These are phyloP conservation scores for Kodamaea sp. DNA, from an alignment of 1,139 yeast species.

Conservation along the genomic window DNA sequence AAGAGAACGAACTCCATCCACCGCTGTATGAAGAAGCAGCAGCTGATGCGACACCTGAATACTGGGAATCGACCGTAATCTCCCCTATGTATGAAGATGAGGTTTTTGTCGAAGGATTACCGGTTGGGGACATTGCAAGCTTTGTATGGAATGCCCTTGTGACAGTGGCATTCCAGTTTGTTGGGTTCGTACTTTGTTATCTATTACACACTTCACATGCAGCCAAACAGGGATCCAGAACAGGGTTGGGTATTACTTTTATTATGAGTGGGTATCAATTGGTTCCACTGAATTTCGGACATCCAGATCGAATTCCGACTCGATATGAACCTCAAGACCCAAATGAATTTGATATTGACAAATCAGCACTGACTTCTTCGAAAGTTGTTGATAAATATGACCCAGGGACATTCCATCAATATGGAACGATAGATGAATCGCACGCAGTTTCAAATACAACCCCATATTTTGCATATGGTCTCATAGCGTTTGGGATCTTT, in stretches of 20 bases:
- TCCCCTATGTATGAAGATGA: conserved; percentile 84
- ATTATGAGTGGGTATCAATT: conserved; percentile 72
- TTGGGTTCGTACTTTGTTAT: conserved; percentile 89
- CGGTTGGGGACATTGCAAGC: conserved; percentile 89
- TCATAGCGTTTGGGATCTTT: conserved; percentile 66
- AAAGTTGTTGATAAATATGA: conserved; percentile 49
- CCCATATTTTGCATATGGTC: conserved; percentile 52
- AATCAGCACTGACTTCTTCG: conserved; percentile 29
- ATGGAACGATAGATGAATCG: conserved; percentile 5
- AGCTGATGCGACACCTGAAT: conserved; percentile 91
- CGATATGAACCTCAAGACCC: conserved; percentile 55
- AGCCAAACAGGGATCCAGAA: conserved; percentile 91
- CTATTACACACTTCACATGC: conserved; percentile 94
- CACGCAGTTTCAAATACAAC: conserved; percentile 18
- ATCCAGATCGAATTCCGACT: conserved; percentile 33
- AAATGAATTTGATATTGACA: conserved; percentile 48
- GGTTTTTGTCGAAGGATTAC: conserved; percentile 89
- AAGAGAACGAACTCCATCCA: conserved; percentile 53
- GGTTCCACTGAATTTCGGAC: conserved; percentile 57
- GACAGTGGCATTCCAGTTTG: conserved; percentile 85
- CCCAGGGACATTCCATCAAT: conserved; percentile 29
- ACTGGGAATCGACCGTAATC: conserved; percentile 90
- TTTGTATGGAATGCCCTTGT: conserved; percentile 89
- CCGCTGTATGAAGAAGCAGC: conserved; percentile 96
- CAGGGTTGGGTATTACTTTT: conserved; percentile 87